Evolutionary conservation across 2,329 filamentous ascomycete species (phyloP).

Genomic region (Aurifilum marmelostoma): DNA sequence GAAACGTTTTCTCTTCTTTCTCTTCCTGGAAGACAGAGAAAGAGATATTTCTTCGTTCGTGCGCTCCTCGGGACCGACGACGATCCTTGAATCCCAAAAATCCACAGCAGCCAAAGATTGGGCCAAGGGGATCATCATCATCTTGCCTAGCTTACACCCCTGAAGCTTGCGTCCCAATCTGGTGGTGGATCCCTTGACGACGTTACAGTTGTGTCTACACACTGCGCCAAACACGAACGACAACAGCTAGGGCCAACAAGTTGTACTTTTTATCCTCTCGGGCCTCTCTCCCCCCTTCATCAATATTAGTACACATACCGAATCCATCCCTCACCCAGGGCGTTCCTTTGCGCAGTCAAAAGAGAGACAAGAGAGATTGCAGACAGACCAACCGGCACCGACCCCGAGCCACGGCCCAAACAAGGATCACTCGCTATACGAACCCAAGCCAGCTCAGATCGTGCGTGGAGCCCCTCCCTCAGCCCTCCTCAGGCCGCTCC

Average conservation of each 20-base stretch:
- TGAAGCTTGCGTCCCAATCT: constrained; percentile 8
- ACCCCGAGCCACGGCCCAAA: neutral
- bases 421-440: constrained; percentile 1
- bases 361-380: neutral
- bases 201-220: neutral
- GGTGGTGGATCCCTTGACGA: neutral
- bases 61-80: neutral
- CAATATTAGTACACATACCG: neutral
- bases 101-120: neutral
- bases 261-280: neutral
- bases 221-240: neutral
- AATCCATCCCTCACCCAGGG: neutral
- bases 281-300: no score
- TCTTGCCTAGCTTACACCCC: constrained; percentile 5
- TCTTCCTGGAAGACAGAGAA: neutral
- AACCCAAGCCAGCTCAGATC: neutral
- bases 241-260: neutral
- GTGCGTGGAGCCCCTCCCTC: neutral
- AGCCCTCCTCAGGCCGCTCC: neutral
- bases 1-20: neutral
- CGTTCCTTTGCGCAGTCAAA: neutral
- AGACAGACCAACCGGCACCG: neutral
- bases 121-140: constrained; percentile 2
- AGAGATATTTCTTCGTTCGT: neutral
- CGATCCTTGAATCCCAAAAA: neutral